phyloP scores from a whole-genome alignment of 352 stramenopile genomes.

The Halophytophthora batemanensis region DNA sequence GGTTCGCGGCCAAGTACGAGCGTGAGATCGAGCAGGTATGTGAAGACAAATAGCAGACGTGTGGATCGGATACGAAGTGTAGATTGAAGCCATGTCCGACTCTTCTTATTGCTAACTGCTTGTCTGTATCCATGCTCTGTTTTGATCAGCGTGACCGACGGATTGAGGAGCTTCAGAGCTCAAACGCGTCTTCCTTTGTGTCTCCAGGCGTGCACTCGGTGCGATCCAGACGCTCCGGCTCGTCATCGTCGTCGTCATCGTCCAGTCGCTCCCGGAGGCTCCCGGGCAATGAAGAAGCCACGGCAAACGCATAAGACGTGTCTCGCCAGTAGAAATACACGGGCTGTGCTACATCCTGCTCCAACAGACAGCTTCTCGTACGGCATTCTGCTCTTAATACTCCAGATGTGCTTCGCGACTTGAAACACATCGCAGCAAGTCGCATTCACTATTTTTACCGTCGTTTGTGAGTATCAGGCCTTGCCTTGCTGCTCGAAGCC shows the following conservation, averaged over 20 bases:
- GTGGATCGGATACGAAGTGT: neutral
- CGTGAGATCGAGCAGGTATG: conserved; percentile 76
- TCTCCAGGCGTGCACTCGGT: conserved; percentile 29
- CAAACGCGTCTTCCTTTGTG: conserved; percentile 40
- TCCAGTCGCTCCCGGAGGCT: conserved; percentile 21
- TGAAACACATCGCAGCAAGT: too few species aligned
- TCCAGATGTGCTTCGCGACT: too few species aligned
- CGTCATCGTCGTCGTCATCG: conserved; percentile 37
- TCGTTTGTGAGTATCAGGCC: too few species aligned
- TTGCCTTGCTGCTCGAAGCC: too few species aligned
- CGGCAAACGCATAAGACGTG: conserved; percentile 1
- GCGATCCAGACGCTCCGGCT: conserved; percentile 21
- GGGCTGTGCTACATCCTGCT: too few species aligned
- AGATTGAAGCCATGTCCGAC: conserved; percentile 3
- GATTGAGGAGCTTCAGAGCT: conserved; percentile 47
- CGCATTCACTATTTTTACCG: too few species aligned
- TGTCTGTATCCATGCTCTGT: neutral
- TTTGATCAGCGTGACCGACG: conserved; percentile 34
- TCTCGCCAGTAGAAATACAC: conserved; percentile 13
- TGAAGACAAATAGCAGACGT: neutral
- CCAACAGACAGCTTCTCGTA: too few species aligned
- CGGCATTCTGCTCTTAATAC: too few species aligned
- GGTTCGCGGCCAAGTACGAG: conserved; percentile 83
- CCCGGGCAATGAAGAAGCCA: conserved; percentile 1
- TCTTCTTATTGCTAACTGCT: neutral